Base-by-base conservation (phyloP, 352 stramenopile genomes). In the Phytopythium ostracodes region DNA sequence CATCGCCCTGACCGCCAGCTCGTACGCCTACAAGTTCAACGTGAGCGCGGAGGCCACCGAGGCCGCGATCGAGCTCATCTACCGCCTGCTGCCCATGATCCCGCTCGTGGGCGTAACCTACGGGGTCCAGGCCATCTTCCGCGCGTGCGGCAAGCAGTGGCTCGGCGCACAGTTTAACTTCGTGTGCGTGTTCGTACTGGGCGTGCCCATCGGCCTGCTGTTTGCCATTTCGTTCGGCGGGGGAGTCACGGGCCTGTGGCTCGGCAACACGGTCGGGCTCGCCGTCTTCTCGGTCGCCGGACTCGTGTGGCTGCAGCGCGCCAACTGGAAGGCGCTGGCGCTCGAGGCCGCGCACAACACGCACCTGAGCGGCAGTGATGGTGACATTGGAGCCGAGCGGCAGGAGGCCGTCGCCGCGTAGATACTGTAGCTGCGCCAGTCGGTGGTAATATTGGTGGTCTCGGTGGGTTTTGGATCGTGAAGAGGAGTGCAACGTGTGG, bases 81-180 rank as follows among this genome's bases (percentile, higher is more conserved):
- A 59, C 38, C 0, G 52, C 1, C 22, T 78, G 10, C 31, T 67
- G 46, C 57, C 50, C 18, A 36, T 71, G 25, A 66, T 80, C 18
- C 66, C 65, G 43, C 52, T 72, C 15, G 33, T 71, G n/a, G 65
- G 61, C 14, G 64, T 66, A 53, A 70, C 65, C 14, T 70, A 67
- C 44, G 64, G 53, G 6, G 20, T 60, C n/a, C 70, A 77, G 52
- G 49, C 54, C 36, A 55, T 69, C 53, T 68, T 76, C 44, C 62
- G 64, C 42, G 69, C 72, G 15, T 72, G 72, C 59, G 63, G 70
- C 43, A 62, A 67, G 63, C 66, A 76, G 53, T 65, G 42, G 49
- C 55, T 80, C n/a, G 68, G 64, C 25, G 72, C 72, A 17, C 51
- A 66, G n/a, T 51, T 80, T 60, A 80, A 67, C 38, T 73, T 77